These are phyloP conservation scores for Calonectria fujianensis DNA, from an alignment of 2,329 filamentous ascomycete species.

Conservation along the genomic window DNA sequence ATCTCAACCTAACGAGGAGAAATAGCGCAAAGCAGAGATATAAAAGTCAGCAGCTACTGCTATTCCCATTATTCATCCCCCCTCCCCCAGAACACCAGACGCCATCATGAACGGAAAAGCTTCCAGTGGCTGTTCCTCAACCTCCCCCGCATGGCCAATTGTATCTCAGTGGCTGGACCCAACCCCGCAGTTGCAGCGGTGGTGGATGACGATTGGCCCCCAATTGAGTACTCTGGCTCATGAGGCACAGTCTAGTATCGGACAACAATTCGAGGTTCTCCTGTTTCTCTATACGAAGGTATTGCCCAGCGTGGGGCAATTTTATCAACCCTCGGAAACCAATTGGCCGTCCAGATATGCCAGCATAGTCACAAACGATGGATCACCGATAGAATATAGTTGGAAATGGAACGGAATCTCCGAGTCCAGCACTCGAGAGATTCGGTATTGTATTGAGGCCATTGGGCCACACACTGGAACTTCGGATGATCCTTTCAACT, in stretches of 20 bases:
- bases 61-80: too few relatives aligned
- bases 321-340: not conserved
- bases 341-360: not conserved
- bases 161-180: not conserved
- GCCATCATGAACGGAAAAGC: not conserved
- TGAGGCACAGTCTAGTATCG: not conserved
- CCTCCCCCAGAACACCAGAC: not conserved
- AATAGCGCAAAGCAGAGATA: too few relatives aligned
- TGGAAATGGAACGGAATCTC: not conserved
- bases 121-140: not conserved
- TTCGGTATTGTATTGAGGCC: not conserved
- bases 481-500: not conserved
- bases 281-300: not conserved
- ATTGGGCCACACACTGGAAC: not conserved
- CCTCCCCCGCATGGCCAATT: not conserved
- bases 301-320: not conserved
- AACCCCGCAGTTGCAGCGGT: not conserved
- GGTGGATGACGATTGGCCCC: not conserved
- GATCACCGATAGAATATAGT: not conserved
- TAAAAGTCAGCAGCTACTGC: too few relatives aligned
- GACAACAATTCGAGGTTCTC: not conserved
- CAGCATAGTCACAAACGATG: conserved; percentile 7
- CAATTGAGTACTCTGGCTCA: not conserved
- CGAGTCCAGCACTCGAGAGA: not conserved
- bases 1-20: too few relatives aligned